Base-by-base conservation (phyloP, 2,329 filamentous ascomycete species). In the Fusarium irregulare region DNA sequence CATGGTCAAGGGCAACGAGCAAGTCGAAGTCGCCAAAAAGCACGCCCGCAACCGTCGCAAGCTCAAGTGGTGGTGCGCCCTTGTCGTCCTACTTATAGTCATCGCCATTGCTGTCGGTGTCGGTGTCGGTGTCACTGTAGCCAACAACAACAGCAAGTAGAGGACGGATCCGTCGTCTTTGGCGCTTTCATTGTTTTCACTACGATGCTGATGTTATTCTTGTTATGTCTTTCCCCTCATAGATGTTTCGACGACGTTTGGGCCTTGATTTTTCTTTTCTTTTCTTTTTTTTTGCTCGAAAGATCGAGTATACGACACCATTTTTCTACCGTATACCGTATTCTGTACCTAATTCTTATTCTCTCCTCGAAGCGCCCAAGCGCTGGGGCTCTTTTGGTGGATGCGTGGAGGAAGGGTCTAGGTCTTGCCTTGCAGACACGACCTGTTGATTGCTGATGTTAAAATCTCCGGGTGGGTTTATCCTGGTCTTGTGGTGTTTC, bases 41-140 rank as follows among this genome's bases (percentile, higher is more conserved):
- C 87, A 87, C 74, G 92, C 92, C 51, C 85, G 87, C 71, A 86
- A 88, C 73, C 86, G 88, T 73, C 87, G 92, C 75, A 92, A 89
- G 83, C 87, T 93, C 81, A 95, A 95, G 85, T 94, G 93, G 92
- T 93, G 88, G 87, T 93, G 91, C 77, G 82, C 92, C 66, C 80
- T 89, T 66, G 83, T 94, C 63, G 82, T 83, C 49, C 72, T 88
- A 23, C 82, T 90, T 77, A 88, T 90, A 77, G 79, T 88, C 74
- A 77, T 90, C 54, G 84, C 83, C 68, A 81, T 89, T 60, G 84
- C 81, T 11, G 77, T 88, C 34, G 87, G 84, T 57, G 84, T 90
- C 66, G 87, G 84, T 60, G 77, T 89, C 16, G 86, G 85, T 50
- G 76, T 89, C 53, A 80, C 78, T 45, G 72, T 87, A 41, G 76